Conservation (phyloP, 2,329 filamentous ascomycete species). For the Apiospora phragmitis region DNA sequence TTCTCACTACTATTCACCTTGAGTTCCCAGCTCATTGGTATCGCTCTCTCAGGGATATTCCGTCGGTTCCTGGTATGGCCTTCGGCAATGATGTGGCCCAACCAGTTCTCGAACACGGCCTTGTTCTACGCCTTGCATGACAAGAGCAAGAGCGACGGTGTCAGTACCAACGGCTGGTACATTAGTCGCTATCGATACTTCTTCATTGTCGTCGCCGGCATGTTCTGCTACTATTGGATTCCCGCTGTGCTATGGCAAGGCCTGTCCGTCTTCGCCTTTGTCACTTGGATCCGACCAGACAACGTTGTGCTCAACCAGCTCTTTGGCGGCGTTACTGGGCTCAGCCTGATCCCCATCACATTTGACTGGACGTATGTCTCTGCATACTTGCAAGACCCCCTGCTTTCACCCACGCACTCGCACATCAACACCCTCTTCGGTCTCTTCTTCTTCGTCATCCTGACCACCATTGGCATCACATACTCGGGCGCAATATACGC, state of each 20-base stretch:
- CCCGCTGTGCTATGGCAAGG: conserved; percentile 51
- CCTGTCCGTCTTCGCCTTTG: conserved; percentile 47
- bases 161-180: conserved; percentile 43
- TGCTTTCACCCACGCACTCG: conserved; percentile 35
- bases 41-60: conserved; percentile 51
- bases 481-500: conserved; percentile 47
- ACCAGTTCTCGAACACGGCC: conserved; percentile 46
- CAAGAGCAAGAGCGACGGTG: conserved; percentile 39
- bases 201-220: conserved; percentile 38
- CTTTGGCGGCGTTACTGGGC: conserved; percentile 47
- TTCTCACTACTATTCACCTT: conserved; percentile 50
- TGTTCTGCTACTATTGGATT: conserved; percentile 55
- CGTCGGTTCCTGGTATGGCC: conserved; percentile 49
- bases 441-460: conserved; percentile 39
- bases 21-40: conserved; percentile 53
- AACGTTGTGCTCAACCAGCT: conserved; percentile 48
- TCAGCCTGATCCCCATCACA: conserved; percentile 44
- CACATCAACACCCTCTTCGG: conserved; percentile 45
- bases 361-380: conserved; percentile 43
- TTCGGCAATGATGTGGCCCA: conserved; percentile 53
- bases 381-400: conserved; percentile 35
- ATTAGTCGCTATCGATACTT: conserved; percentile 49
- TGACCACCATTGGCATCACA: conserved; percentile 48
- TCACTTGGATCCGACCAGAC: conserved; percentile 49
- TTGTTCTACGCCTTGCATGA: conserved; percentile 48